phyloP scores from a whole-genome alignment of 148 eudicot species.

The Rhododendron griersonianum region DNA sequence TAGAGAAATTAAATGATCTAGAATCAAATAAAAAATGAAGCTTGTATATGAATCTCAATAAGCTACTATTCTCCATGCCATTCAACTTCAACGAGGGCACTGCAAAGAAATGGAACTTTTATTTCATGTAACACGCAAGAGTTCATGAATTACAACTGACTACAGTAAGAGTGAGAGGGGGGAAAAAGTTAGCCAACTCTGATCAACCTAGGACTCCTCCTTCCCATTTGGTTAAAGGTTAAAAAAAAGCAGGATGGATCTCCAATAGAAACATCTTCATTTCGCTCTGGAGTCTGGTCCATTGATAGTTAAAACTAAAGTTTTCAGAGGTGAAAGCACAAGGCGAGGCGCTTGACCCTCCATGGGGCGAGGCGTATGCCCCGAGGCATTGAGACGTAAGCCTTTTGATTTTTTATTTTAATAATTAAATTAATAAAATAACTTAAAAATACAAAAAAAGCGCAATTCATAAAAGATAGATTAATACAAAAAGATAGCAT shows the following conservation, averaged over 20 bases:
- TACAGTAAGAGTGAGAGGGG: background rate
- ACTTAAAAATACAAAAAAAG: too few relatives aligned
- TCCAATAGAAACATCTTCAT: background rate
- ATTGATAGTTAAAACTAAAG: background rate
- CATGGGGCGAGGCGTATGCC: too few relatives aligned
- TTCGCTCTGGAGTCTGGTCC: background rate
- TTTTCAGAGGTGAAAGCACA: too few relatives aligned
- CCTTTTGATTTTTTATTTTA: too few relatives aligned
- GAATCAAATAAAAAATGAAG: background rate
- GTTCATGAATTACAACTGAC: background rate
- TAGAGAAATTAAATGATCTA: background rate
- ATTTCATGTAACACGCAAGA: background rate
- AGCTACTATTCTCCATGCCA: background rate
- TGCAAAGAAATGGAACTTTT: background rate
- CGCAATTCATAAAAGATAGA: too few relatives aligned
- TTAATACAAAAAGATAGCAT: too few relatives aligned
- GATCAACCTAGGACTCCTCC: constrained; percentile 1
- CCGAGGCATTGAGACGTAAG: too few relatives aligned
- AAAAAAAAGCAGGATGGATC: background rate
- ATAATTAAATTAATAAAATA: too few relatives aligned
- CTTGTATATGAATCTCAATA: background rate
- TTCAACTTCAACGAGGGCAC: background rate
- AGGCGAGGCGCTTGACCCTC: too few relatives aligned
- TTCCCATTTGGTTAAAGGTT: background rate
- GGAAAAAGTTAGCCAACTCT: background rate